A percentile compares a stretch with the other conserved stretches of the same genome.
Evolutionary conservation across 2,329 filamentous ascomycete species (phyloP).

Genomic region (Sporothrix brunneoviolacea): DNA sequence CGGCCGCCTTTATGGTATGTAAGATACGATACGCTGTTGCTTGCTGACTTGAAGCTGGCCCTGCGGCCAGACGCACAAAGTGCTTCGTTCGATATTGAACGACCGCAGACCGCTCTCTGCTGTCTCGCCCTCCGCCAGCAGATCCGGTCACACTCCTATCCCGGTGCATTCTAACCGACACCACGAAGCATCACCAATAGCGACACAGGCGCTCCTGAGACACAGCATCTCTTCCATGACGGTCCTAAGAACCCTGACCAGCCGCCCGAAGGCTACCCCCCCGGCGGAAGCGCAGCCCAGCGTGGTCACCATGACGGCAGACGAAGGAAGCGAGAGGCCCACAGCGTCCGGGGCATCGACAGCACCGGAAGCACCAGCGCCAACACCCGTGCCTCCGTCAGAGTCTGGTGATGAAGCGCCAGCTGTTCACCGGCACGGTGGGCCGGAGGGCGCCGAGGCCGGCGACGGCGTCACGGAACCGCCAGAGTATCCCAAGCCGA

Average conservation of each 20-base stretch:
- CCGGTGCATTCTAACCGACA: no score
- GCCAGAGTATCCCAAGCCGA: conserved; percentile 39
- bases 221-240: not conserved
- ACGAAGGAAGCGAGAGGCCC: not conserved
- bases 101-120: no score
- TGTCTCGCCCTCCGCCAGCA: no score
- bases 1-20: no score
- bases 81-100: no score
- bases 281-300: not conserved
- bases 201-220: not conserved
- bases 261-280: not conserved
- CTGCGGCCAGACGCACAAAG: no score
- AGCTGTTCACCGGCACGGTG: no score
- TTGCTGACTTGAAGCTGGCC: no score
- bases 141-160: no score
- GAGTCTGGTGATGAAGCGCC: not conserved
- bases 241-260: not conserved
- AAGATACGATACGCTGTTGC: no score
- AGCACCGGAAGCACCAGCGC: not conserved
- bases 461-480: not conserved
- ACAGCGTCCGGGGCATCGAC: not conserved
- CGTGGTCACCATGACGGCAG: conserved; percentile 2
- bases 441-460: no score
- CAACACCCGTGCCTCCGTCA: not conserved
- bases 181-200: no score